Evolutionary conservation across 1,284 basidiomycete genomes (phyloP), one percentile per base, ranked within the genome.

Genomic region (Ceratobasidium sp.): DNA sequence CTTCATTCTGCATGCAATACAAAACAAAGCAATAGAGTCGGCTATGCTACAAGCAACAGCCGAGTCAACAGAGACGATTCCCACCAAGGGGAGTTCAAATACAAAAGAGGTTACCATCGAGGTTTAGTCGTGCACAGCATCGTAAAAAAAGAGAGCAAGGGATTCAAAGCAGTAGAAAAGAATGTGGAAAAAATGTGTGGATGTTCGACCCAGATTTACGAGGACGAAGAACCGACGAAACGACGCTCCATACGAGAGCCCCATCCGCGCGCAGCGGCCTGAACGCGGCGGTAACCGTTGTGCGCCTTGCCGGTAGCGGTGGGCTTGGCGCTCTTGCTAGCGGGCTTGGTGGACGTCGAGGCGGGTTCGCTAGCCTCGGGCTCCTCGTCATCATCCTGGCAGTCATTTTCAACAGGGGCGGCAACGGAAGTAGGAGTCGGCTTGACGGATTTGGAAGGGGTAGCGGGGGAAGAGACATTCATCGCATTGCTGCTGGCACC

Each of bases 1-100:
- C 69, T 73, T 73, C 42, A 61, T 73, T 71, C 33, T 74, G 71
- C 46, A 74, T 64, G 28, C 71, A 74, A 74, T 74, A 74, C 71
- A 74, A 74, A 61, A 33, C 57, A 57, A 74, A 73, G 69, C 56
- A 13, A 40, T n/a, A n/a, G 26, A 42, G 38, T 12, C 40, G 23
- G 54, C 26, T 50, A 74, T 61, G 56, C 69, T 59, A 26, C 57
- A 38, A 64, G 50, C 71, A n/a, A 48, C 23, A 73, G 48, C 69
- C n/a, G 38, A 68, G 38, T 15, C 66, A 54, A 17, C n/a, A n/a
- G n/a, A n/a, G n/a, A n/a, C n/a, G n/a, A 40, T 20, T 40, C 68
- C 26, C 59, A 28, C 59, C 26, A 40, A 56, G 50, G 68, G 44
- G 68, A 7, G n/a, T 40, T 56, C n/a, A 59, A 56, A 70, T n/a